Evolutionary conservation across 1,284 basidiomycete species (phyloP), one percentile per base, ranked within the genome.

Genomic region (Clitocybe nebularis): DNA sequence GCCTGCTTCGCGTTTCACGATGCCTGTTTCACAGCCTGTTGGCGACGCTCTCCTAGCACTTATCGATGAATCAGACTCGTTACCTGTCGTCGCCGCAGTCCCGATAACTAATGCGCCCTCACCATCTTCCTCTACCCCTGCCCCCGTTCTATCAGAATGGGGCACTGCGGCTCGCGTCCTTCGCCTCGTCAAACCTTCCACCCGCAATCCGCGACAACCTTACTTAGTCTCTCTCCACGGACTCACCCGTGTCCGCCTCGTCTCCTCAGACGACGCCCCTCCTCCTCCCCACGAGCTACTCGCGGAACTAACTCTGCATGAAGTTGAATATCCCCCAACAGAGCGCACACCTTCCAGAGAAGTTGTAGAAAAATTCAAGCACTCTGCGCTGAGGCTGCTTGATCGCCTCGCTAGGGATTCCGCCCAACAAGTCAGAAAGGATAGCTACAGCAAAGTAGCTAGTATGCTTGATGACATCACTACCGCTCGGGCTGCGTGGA

Each of bases 171-270:
- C 84, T 9, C 75, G 81, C 35, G 71, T 87, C 39, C 64, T 81
- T 2, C 76, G 82, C 10, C 68, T 88, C 44, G 74, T 80, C 28
- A 73, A 75, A 25, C 76, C 84, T 0, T 71, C 63, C 5, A 57
- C 65, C 21, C 64, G 63, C 22, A 69, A 67, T 47, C 60, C 68
- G 17, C 67, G 67, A 23, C 67, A 76, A 41, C 69, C 73, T 9
- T 84, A 81, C 58, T 62, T 84, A 17, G 69, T 88, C 43, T 77
- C 79, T 4, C 68, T 88, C 5, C 79, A 81, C 39, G 85, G 84
- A 30, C 62, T 84, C 26, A 67, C 77, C 3, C 74, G 85, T 38
- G 62, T 88, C 23, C 72, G 59, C 14, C 54, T 69, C 38, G 59
- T 50, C 21, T 64, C 49, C 59, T 63, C 44, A 56, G 41, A 36